Evolutionary conservation across 2,329 filamentous ascomycete genomes (phyloP), one percentile per base, ranked within the genome.

Genomic region (Ophiostoma australiae): DNA sequence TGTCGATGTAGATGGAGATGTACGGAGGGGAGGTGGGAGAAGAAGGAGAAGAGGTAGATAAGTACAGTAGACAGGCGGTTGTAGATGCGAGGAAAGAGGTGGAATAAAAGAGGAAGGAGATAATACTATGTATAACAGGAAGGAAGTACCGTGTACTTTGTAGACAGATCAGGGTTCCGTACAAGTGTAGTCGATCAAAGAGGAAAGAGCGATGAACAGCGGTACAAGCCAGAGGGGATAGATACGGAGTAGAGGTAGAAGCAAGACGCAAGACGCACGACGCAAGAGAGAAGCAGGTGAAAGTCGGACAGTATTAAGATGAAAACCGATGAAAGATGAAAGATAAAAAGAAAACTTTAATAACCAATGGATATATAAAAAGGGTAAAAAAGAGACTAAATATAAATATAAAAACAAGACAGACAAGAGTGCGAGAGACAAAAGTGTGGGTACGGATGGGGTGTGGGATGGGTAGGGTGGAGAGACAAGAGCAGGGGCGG

Each of bases 61-160:
- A 17, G 58, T n/a, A n/a, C n/a, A n/a, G n/a, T 15, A 63, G 17
- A 20, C 6, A 52, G 7, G 48, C 6, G 2, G 58, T 23, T 31
- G 58, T 4, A 31, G 13, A 11, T 31, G 55, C 8, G 8, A 65
- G 31, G 13, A 65, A 31, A 31, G 58, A 65, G 48, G 48, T 35
- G 20, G 52, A 58, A 58, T n/a, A 63, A 67, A 48, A 44, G 39
- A 27, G 37, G 66, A 44, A 27, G 66, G 37, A 44, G 58, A 33
- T 52, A 48, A 33, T 52, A 48, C 20, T 48, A 8, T n/a, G 44
- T 61, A 63, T 27, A 58, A 58, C 15, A 17, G 58, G 58, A 63
- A 33, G 58, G 27, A 61, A 31, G 23, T 63, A 17, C 27, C 27
- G 52, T 58, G 17, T 20, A 17, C 27, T 27, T 10, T 58, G 17